phyloP scores from a whole-genome alignment of 805 yeast genomes.

The Ogataea salicorniae region DNA sequence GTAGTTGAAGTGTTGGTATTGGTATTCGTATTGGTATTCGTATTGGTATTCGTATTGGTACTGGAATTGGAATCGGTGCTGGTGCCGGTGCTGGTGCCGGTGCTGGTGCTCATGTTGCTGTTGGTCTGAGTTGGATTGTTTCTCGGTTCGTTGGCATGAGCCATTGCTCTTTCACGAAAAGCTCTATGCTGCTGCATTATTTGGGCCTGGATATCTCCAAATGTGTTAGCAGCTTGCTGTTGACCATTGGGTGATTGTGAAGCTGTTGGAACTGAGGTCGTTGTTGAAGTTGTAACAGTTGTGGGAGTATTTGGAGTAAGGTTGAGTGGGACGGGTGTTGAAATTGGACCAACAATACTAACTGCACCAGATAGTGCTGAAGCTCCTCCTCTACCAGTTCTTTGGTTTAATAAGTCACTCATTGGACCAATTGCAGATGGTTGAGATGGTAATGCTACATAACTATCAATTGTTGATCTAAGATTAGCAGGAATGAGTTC shows the following conservation, averaged over 20 bases:
- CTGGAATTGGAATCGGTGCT: not conserved
- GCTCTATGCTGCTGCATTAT: no score
- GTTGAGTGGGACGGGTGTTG: not conserved
- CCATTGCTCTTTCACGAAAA: no score
- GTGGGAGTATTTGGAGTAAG: not conserved
- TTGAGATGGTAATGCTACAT: constrained; percentile 2
- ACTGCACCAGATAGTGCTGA: constrained; percentile 14
- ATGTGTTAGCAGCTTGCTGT: no score
- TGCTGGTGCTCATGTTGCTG: not conserved
- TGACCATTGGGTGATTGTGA: no score
- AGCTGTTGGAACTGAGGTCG: not conserved
- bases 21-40: not conserved
- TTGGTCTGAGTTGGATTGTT: no score
- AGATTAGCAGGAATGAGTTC: constrained; percentile 21
- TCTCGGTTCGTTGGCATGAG: no score
- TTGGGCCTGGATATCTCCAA: no score
- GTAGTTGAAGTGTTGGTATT: not conserved
- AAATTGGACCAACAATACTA: not conserved
- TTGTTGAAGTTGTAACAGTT: not conserved
- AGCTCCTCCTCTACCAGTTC: not conserved
- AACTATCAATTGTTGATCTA: constrained; percentile 19
- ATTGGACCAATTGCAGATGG: not conserved
- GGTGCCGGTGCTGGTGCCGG: not conserved
- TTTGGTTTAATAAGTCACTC: not conserved
- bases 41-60: not conserved